These are phyloP conservation scores for Ceratobasidium sp. DNA, from an alignment of 1,284 basidiomycete species.

Conservation along the genomic window DNA sequence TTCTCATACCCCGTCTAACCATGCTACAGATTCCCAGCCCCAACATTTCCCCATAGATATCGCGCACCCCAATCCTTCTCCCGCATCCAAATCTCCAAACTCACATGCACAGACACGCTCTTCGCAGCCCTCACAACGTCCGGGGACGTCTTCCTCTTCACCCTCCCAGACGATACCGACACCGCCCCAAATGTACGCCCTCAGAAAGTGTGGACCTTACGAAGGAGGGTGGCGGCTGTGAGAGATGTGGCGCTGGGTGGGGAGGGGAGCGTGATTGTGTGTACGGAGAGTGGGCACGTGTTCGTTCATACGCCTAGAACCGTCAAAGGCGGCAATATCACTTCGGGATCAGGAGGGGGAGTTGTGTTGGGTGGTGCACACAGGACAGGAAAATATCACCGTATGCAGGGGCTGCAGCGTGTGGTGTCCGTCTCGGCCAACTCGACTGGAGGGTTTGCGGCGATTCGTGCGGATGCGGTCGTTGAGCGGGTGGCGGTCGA, in stretches of 20 bases:
- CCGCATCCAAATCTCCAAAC: conserved; percentile 79
- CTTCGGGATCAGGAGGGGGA: neutral
- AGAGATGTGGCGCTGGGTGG: conserved; percentile 89
- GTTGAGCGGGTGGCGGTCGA: conserved; percentile 64
- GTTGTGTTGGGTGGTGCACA: conserved; percentile 38
- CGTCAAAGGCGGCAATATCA: conserved; percentile 25
- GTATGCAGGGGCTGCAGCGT: conserved; percentile 85
- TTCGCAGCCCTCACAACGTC: conserved; percentile 88
- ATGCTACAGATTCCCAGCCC: conserved; percentile 7
- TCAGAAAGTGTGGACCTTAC: conserved; percentile 28
- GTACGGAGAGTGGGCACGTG: conserved; percentile 94
- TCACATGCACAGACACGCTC: conserved; percentile 81
- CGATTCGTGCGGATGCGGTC: conserved; percentile 78
- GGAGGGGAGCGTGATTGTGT: conserved; percentile 90
- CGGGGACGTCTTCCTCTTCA: conserved; percentile 93
- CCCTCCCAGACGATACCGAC: conserved; percentile 56
- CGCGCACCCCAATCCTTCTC: conserved; percentile 78
- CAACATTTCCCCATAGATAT: conserved; percentile 66
- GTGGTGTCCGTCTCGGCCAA: conserved; percentile 87
- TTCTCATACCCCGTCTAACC: conserved; percentile 61
- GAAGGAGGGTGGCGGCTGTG: conserved; percentile 36
- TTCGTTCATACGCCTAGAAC: conserved; percentile 76
- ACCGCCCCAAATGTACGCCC: conserved; percentile 18
- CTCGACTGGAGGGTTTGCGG: conserved; percentile 89
- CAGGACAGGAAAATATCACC: conserved; percentile 84